A percentile compares a stretch with the other conserved stretches of the same genome.
These are phyloP conservation scores for Aureobasidium sp. DNA, from an alignment of 2,329 filamentous ascomycete genomes.

Conservation along the genomic window DNA sequence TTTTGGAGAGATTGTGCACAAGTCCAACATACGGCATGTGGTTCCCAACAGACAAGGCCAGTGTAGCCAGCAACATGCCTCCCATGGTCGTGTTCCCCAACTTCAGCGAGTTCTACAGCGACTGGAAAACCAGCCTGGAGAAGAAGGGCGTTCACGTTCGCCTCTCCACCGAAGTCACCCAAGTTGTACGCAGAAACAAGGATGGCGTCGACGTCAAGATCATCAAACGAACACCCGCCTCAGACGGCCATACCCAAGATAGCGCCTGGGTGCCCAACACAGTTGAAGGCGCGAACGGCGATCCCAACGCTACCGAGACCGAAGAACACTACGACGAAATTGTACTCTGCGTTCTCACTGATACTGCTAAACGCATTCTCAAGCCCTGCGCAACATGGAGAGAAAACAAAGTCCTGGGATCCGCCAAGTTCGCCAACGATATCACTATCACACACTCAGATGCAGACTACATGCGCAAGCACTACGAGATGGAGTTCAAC, in stretches of 20 bases:
- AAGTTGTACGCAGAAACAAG: constrained; percentile 43
- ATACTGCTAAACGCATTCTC: constrained; percentile 51
- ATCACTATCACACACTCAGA: constrained; percentile 64
- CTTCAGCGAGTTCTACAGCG: constrained; percentile 51
- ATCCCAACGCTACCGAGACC: constrained; percentile 32
- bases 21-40: constrained; percentile 52
- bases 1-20: constrained; percentile 47
- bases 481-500: constrained; percentile 58
- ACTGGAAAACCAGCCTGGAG: constrained; percentile 48
- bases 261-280: constrained; percentile 34
- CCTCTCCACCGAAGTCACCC: constrained; percentile 47
- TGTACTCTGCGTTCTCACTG: constrained; percentile 53
- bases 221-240: constrained; percentile 34
- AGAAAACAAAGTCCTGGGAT: constrained; percentile 61
- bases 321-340: constrained; percentile 55
- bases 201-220: constrained; percentile 43
- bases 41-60: constrained; percentile 43
- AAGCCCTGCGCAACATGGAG: constrained; percentile 49
- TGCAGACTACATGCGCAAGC: constrained; percentile 54
- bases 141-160: constrained; percentile 49
- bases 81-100: constrained; percentile 57
- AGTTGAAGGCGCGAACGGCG: constrained; percentile 28
- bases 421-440: constrained; percentile 61
- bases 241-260: constrained; percentile 37
- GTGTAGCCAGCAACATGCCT: constrained; percentile 42